These are phyloP conservation scores for Rhizopus microsporus DNA, from an alignment of 371 early-diverging fungal species.

Conservation along the genomic window DNA sequence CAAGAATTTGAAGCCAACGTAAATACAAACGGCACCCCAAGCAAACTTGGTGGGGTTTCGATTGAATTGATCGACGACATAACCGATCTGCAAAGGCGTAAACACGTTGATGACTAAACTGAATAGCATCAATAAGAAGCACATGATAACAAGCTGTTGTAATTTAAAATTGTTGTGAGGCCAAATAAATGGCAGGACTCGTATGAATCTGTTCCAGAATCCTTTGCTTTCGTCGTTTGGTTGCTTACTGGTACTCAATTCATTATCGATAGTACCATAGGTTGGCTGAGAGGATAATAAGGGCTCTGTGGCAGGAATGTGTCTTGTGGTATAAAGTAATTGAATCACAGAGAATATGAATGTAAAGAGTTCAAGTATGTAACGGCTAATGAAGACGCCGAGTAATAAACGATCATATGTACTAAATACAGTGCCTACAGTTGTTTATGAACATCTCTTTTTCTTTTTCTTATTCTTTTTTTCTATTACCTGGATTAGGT, in stretches of 20 bases:
- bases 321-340: conserved; percentile 24
- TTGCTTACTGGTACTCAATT: conserved; percentile 18
- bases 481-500: conserved; percentile 36
- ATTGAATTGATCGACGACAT: conserved; percentile 67
- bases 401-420: conserved; percentile 38
- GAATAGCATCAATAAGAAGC: conserved; percentile 67
- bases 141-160: conserved; percentile 69
- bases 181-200: conserved; percentile 85
- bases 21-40: conserved; percentile 74
- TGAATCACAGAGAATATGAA: conserved; percentile 32
- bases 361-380: conserved; percentile 25
- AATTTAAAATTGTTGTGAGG: conserved; percentile 67
- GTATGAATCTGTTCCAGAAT: conserved; percentile 57
- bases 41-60: conserved; percentile 27
- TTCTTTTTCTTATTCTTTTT: not conserved
- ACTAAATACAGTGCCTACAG: conserved; percentile 25
- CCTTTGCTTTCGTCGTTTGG: conserved; percentile 45
- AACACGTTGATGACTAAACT: conserved; percentile 84
- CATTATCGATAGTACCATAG: conserved; percentile 9
- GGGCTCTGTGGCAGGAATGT: conserved; percentile 14
- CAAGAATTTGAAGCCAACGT: conserved; percentile 73
- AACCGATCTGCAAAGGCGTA: conserved; percentile 83
- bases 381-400: conserved; percentile 37
- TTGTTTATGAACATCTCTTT: not conserved
- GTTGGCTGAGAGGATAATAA: conserved; percentile 4